Evolutionary conservation across 257 asterid species (phyloP), one percentile per base, ranked within the genome.

Genomic region (Solanum megistacrolobum): DNA sequence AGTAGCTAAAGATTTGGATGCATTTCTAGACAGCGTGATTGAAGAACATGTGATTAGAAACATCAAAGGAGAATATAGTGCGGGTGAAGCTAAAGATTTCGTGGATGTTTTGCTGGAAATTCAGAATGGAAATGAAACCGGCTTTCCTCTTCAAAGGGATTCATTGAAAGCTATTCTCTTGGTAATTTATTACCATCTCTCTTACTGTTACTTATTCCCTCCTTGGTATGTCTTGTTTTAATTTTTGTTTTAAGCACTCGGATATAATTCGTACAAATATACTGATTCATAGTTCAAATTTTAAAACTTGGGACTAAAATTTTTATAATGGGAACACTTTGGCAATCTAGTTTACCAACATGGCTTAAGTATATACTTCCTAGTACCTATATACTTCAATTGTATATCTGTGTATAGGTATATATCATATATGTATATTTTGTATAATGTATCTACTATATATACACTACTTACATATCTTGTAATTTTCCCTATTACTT

Each of bases 131-230:
- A 74, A 88, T 1, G 36, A 35, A 23, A 74, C 88, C 4, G 88
- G 90, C 3, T 86, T 76, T 4, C 9, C 88, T 13, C 68, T 92
- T 23, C 90, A 87, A 14, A 91, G 92, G 60, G 90, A 68, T 69
- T 87, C 90, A 43, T 23, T 91, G 85, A 92, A 92, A 86, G 94
- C 91, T 78, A 23, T 92, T 8, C 16, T 92, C 32, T 60, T 91
- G 93, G 94, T 92, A 84, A 68, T 69, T 69, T 29, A 27, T 68
- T 27, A 27, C 11, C 35, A 12, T 68, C 36, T 68, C 82, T 46
- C 58, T 46, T 46, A 46, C 55, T 46, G 18, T 13, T 46, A 46
- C 55, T 46, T 46, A 52, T 52, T 5, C 23, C 9, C 9, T 52
- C 12, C 18, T 69, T 52, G 62, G 62, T 0, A 18, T 52, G 23